A percentile compares a stretch with the other conserved stretches of the same genome.
These are phyloP conservation scores for Arabidopsis hybrid DNA, from an alignment of 441 rosid genomes.

Conservation along the genomic window DNA sequence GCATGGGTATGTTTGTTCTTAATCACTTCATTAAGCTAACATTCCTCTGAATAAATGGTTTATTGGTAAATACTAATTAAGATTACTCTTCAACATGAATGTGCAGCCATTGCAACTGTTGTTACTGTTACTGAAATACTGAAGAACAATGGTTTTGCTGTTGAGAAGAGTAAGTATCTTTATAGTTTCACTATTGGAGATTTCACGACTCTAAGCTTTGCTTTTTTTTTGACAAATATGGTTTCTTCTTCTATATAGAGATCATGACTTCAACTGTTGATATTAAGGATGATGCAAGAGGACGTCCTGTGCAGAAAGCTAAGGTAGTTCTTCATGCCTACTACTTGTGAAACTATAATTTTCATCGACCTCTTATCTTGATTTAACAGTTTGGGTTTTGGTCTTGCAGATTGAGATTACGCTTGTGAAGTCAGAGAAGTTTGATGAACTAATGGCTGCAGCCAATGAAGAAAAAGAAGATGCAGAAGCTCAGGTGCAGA, in stretches of 20 bases:
- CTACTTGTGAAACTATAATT: neutral
- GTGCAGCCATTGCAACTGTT: constrained; percentile 80
- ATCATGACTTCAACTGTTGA: constrained; percentile 77
- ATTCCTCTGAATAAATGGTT: neutral
- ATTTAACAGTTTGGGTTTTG: neutral
- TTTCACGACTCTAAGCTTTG: constrained; percentile 15
- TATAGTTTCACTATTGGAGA: neutral
- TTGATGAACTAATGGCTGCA: constrained; percentile 79
- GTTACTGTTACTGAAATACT: constrained; percentile 79
- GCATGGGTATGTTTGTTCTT: constrained; percentile 71
- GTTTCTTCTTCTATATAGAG: constrained; percentile 49
- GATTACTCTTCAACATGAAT: constrained; percentile 11
- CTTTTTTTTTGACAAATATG: neutral
- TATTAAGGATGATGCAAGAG: constrained; percentile 78
- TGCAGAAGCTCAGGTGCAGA: constrained; percentile 66
- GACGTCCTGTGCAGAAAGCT: constrained; percentile 74
- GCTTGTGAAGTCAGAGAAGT: constrained; percentile 72
- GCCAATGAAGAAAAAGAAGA: constrained; percentile 68
- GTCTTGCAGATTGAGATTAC: constrained; percentile 61
- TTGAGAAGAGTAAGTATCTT: constrained; percentile 69
- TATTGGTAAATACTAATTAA: constrained; percentile 6
- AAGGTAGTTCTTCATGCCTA: constrained; percentile 48
- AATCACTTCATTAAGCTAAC: neutral
- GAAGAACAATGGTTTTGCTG: constrained; percentile 80
- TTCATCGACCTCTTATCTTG: too few relatives aligned